Conservation (phyloP, 2,329 filamentous ascomycete genomes). For the Pestalotiopsis sp. region DNA sequence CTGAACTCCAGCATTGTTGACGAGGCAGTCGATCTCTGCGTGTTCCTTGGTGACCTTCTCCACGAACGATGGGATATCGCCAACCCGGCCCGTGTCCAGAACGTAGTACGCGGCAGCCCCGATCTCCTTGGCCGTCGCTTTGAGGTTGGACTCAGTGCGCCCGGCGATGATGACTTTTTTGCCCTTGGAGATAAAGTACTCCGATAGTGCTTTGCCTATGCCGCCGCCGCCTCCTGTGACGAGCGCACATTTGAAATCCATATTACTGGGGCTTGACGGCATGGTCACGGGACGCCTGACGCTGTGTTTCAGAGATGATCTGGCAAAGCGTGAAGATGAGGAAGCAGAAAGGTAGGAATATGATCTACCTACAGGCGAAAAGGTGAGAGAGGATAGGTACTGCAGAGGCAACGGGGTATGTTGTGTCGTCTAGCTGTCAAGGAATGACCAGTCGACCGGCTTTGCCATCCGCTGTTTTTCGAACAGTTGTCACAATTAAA, state of each 20-base stretch:
- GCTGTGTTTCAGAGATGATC: background rate
- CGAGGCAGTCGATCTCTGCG: slow-evolving; percentile 57
- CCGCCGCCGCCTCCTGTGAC: slow-evolving; percentile 55
- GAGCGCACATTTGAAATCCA: slow-evolving; percentile 46
- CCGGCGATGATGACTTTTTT: slow-evolving; percentile 56
- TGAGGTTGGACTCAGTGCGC: slow-evolving; percentile 56
- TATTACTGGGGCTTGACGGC: slow-evolving; percentile 14
- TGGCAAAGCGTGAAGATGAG: background rate
- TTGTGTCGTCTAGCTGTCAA: no score
- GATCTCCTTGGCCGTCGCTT: slow-evolving; percentile 43
- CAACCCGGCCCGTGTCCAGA: slow-evolving; percentile 50
- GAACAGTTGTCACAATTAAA: no score
- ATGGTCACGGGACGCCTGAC: background rate
- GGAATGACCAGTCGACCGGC: no score
- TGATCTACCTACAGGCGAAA: background rate
- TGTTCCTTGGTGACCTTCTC: slow-evolving; percentile 48
- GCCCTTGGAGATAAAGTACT: slow-evolving; percentile 46
- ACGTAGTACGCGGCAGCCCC: slow-evolving; percentile 53
- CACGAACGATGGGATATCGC: slow-evolving; percentile 46
- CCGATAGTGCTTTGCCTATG: slow-evolving; percentile 50
- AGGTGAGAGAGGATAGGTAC: background rate
- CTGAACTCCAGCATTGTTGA: slow-evolving; percentile 64
- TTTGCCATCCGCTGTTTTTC: no score
- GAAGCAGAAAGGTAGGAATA: background rate
- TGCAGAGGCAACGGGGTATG: no score